Evolutionary conservation across 1,284 basidiomycete genomes (phyloP), one percentile per base, ranked within the genome.

Genomic region (Phylloboletellus chloephorus): DNA sequence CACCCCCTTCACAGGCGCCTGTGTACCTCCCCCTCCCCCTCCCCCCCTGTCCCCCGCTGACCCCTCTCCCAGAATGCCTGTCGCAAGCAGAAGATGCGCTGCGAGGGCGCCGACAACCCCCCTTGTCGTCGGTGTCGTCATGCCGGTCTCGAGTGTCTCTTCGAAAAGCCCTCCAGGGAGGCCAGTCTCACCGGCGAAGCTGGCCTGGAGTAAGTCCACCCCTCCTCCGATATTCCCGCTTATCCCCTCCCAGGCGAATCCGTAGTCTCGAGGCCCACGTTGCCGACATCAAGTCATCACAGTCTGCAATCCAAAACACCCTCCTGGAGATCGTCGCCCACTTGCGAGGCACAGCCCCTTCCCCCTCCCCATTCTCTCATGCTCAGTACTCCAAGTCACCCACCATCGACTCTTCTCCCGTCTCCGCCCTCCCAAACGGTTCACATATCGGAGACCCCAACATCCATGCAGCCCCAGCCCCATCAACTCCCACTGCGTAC

Each of bases 61-160:
- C 35, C 20, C 10, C 11, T 1, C 47, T 42, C 32, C 23, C 51
- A 87, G 84, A 87, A 87, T 79, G 83, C 83, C 12, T 88, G 85
- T 62, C 72, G 85, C 51, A 86, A 87, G 56, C 87, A 89, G 66
- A 89, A 89, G 66, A 89, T 89, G 86, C 72, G 85, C 52, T 89
- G 86, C 54, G 86, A 92, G 69, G 88, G 88, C 5, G 89, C 90
- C 31, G 90, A 93, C 62, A 88, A 87, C 52, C 90, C 90, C 20
- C 91, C 91, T 13, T 95, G 91, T 65, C 82, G 87, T 56, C 78
- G 91, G 26, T 95, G 91, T 63, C 75, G 85, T 33, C 86, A 90
- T 53, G 81, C 85, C 16, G 82, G 86, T 6, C 73, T 91, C 13
- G 83, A 88, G 36, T 94, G 90, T 67, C 73, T 92, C 13, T 93